These are phyloP conservation scores for Lavandula angustifolia DNA, from an alignment of 257 asterid genomes.

Conservation along the genomic window DNA sequence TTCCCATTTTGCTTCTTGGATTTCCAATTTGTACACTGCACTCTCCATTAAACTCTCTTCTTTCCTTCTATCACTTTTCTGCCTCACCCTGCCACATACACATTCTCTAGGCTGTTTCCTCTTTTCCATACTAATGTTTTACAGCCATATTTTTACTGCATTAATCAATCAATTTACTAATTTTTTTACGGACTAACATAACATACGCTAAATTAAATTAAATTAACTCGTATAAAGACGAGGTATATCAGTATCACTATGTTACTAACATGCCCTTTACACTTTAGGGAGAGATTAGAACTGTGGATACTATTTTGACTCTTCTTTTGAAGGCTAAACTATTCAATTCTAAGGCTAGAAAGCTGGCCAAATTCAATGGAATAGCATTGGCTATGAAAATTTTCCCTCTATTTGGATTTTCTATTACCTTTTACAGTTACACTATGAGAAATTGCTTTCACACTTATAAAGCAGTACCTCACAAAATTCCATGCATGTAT, in stretches of 20 bases:
- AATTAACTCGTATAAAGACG: too few species aligned
- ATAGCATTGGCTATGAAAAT: too few species aligned
- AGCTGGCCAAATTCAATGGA: neutral
- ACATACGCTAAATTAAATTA: too few species aligned
- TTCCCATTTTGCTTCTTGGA: too few species aligned
- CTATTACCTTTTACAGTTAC: constrained; percentile 16
- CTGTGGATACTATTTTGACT: neutral
- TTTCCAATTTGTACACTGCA: too few species aligned
- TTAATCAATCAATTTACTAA: neutral
- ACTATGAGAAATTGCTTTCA: constrained; percentile 30
- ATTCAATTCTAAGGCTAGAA: constrained; percentile 3
- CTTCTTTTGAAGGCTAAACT: neutral
- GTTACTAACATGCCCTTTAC: constrained; percentile 26
- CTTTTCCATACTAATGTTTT: neutral
- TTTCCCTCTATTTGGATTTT: neutral
- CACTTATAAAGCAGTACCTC: constrained; percentile 22
- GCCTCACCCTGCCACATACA: too few species aligned
- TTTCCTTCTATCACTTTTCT: too few species aligned
- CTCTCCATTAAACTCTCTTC: too few species aligned
- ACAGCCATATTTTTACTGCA: neutral
- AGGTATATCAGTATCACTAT: neutral
- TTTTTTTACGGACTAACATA: too few species aligned
- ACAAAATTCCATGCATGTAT: constrained; percentile 21
- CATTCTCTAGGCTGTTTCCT: neutral
- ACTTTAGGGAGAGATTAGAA: neutral